Conservation (phyloP, 2,329 filamentous ascomycete genomes). For the Cryphonectria japonica region DNA sequence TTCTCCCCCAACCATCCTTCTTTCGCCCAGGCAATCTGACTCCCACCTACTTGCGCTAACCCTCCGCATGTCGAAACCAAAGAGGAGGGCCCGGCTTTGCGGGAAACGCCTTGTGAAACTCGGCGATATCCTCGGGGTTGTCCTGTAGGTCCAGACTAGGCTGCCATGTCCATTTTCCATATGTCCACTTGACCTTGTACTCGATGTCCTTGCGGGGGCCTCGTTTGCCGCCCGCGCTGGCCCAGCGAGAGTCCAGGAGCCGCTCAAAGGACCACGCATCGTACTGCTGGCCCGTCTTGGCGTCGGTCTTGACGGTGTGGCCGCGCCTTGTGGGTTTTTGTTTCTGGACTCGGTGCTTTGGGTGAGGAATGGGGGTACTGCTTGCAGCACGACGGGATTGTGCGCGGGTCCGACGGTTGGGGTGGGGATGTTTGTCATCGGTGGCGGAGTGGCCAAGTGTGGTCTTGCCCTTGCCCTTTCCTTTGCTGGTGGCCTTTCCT, state of each 20-base stretch:
- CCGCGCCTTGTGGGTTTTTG: background rate
- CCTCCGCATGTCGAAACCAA: background rate
- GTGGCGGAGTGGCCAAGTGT: background rate
- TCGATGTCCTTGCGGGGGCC: background rate
- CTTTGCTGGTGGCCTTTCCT: too few relatives aligned
- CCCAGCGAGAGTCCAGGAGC: background rate
- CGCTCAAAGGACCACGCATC: background rate
- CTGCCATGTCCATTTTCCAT: constrained; percentile 8
- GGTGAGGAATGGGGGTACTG: background rate
- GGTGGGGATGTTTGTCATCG: background rate
- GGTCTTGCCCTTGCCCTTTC: background rate
- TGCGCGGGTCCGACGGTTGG: background rate
- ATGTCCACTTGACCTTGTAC: constrained; percentile 10
- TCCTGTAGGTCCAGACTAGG: constrained; percentile 1
- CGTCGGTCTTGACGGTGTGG: constrained; percentile 4
- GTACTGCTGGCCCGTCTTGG: background rate
- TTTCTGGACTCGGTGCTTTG: background rate
- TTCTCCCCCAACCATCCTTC: background rate
- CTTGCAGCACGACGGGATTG: background rate
- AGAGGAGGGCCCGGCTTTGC: background rate
- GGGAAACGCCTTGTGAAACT: background rate
- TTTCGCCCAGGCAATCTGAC: background rate
- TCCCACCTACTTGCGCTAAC: background rate
- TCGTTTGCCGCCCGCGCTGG: background rate
- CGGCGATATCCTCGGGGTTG: background rate